Conservation (phyloP, 2,329 filamentous ascomycete species). For the Xylariaceae sp. region DNA sequence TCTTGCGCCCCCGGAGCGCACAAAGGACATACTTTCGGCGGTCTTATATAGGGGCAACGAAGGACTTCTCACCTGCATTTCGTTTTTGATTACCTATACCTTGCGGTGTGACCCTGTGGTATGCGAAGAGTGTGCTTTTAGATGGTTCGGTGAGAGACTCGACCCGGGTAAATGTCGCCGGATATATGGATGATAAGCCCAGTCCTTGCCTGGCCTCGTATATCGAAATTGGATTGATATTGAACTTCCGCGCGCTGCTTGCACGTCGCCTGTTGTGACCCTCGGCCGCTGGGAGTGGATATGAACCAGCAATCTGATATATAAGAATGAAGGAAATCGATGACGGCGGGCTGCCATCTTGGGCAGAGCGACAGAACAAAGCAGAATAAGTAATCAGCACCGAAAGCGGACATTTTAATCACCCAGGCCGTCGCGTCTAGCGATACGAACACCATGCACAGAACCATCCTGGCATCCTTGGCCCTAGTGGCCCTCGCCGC, state of each 20-base stretch:
- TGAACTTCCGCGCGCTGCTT: conserved; percentile 19
- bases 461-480: conserved; percentile 21
- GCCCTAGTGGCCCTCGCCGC: conserved; percentile 26
- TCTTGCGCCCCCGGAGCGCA: conserved; percentile 1
- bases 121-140: conserved; percentile 1
- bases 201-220: conserved; percentile 23
- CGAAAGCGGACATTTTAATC: conserved; percentile 1
- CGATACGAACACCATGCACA: conserved; percentile 20
- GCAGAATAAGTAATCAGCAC: conserved; percentile 1
- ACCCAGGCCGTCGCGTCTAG: background rate
- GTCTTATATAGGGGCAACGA: conserved; percentile 7
- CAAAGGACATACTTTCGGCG: conserved; percentile 10
- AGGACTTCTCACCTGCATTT: conserved; percentile 6
- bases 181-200: conserved; percentile 26
- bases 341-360: conserved; percentile 6
- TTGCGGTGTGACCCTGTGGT: conserved; percentile 10
- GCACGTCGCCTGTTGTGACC: conserved; percentile 4
- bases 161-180: conserved; percentile 31
- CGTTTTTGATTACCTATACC: conserved; percentile 9
- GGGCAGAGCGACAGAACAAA: conserved; percentile 1
- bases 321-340: conserved; percentile 17
- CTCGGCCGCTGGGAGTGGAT: conserved; percentile 7
- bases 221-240: conserved; percentile 30
- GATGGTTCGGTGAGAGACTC: conserved; percentile 23
- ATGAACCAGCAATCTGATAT: conserved; percentile 9